A percentile compares a stretch with the other conserved stretches of the same genome.
Conservation (phyloP, 306 rosid genomes). For the Inga oerstediana region DNA sequence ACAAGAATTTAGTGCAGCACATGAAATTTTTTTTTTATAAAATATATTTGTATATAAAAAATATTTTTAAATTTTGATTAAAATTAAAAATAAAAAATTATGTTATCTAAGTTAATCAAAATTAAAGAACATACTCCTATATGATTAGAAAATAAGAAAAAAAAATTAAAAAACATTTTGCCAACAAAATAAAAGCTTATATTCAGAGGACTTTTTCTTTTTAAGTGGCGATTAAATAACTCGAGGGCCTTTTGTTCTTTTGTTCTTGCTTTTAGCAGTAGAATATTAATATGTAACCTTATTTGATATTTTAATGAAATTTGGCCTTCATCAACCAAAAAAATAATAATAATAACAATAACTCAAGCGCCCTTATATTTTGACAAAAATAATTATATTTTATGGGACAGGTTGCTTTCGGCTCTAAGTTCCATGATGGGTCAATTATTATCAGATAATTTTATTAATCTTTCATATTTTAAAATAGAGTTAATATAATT, state of each 20-base stretch:
- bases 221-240: neutral
- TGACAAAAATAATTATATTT: neutral
- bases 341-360: too few relatives aligned
- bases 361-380: neutral
- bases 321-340: too few relatives aligned
- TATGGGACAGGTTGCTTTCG: too few relatives aligned
- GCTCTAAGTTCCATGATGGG: neutral
- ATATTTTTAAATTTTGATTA: too few relatives aligned
- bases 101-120: neutral
- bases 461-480: neutral
- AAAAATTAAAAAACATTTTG: neutral
- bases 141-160: neutral
- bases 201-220: neutral
- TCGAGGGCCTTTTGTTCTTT: neutral
- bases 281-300: too few relatives aligned
- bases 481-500: too few relatives aligned
- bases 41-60: too few relatives aligned
- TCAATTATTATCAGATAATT: neutral
- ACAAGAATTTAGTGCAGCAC: too few relatives aligned
- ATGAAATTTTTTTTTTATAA: too few relatives aligned
- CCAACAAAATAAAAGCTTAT: neutral
- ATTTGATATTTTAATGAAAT: too few relatives aligned
- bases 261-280: too few relatives aligned
- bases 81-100: too few relatives aligned
- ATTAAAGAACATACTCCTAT: neutral